phyloP scores from a whole-genome alignment of 768 basidiomycete genomes.

The Psilocybe subaeruginosa region DNA sequence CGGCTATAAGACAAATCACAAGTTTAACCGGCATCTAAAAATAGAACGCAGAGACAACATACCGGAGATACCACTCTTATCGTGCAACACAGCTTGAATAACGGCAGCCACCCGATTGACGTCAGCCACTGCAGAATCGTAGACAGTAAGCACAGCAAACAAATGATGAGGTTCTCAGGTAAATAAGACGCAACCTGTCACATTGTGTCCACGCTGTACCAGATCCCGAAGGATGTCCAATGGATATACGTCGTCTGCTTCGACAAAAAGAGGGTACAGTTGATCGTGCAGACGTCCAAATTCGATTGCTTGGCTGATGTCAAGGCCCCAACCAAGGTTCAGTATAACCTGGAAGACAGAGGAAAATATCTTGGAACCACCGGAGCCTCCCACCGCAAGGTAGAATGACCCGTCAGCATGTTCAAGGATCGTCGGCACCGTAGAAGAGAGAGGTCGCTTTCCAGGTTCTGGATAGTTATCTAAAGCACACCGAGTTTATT shows the following conservation, averaged over 20 bases:
- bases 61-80: constrained; percentile 68
- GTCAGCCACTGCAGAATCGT: constrained; percentile 50
- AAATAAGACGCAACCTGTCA: constrained; percentile 50
- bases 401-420: constrained; percentile 72
- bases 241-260: constrained; percentile 67
- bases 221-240: constrained; percentile 58
- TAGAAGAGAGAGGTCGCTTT: constrained; percentile 92
- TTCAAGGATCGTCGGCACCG: constrained; percentile 79
- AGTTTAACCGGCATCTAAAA: constrained; percentile 1
- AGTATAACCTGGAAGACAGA: constrained; percentile 79
- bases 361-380: constrained; percentile 85
- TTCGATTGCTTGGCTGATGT: constrained; percentile 84
- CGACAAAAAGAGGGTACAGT: constrained; percentile 67
- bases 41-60: constrained; percentile 24
- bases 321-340: constrained; percentile 81
- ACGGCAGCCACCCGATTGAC: constrained; percentile 76
- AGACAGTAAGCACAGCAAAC: background rate
- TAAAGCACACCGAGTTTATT: constrained; percentile 26
- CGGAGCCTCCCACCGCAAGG: constrained; percentile 80
- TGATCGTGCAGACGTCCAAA: constrained; percentile 85
- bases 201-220: constrained; percentile 65
- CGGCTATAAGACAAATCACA: constrained; percentile 49
- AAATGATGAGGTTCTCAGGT: background rate
- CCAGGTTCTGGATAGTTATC: constrained; percentile 89
- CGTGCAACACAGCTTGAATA: constrained; percentile 65